Conservation (phyloP, 164 flowering plant genomes). For the Chloranthus sessilifolius region DNA sequence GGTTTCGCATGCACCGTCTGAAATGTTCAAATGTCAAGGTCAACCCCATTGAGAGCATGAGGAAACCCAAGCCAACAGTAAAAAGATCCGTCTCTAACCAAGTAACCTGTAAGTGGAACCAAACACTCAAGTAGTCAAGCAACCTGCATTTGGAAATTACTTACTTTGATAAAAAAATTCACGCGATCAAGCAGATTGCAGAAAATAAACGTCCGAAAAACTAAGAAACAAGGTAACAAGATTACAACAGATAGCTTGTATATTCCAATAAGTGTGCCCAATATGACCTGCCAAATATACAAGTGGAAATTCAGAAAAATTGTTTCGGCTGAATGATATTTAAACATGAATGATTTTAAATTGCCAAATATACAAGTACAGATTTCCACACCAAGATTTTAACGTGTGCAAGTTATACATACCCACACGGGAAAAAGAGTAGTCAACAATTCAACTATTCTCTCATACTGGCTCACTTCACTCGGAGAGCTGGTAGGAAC, state of each 20-base stretch:
- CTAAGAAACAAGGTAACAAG: not conserved
- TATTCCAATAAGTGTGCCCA: slow-evolving; percentile 85
- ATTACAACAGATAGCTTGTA: slow-evolving; percentile 88
- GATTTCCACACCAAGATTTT: no score
- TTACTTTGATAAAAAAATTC: not conserved
- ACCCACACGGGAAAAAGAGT: slow-evolving; percentile 98
- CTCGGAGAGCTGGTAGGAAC: slow-evolving; percentile 41
- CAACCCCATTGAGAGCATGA: slow-evolving; percentile 99
- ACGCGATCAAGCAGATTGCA: not conserved
- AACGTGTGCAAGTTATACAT: slow-evolving; percentile 21
- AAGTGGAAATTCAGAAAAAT: slow-evolving; percentile 1
- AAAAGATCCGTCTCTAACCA: slow-evolving; percentile 95
- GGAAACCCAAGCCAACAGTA: slow-evolving; percentile 90
- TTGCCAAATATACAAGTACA: not conserved
- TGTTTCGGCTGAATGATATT: not conserved
- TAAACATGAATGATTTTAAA: not conserved
- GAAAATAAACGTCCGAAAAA: not conserved
- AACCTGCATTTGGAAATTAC: not conserved
- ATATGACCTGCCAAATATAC: slow-evolving; percentile 54
- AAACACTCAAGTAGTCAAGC: slow-evolving; percentile 6
- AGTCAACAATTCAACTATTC: slow-evolving; percentile 74
- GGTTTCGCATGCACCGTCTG: slow-evolving; percentile 83
- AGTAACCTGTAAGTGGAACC: slow-evolving; percentile 59
- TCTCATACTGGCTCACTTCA: slow-evolving; percentile 64
- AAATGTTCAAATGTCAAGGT: slow-evolving; percentile 96